Evolutionary conservation across 805 yeast genomes (phyloP).

Genomic region (Pichia sporocuriosa): DNA sequence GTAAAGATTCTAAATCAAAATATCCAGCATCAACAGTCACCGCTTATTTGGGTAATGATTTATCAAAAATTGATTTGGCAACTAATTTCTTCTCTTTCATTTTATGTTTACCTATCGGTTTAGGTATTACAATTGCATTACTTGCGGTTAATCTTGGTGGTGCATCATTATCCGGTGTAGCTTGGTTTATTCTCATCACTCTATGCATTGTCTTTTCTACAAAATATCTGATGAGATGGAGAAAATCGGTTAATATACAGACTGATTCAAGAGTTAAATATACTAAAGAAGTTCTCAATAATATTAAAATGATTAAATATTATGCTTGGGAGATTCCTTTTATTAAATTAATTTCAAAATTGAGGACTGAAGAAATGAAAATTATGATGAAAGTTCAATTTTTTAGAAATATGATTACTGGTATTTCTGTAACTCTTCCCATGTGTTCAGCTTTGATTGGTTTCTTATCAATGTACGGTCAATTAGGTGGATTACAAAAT

Average conservation of each 20-base stretch:
- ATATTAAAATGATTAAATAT: constrained; percentile 75
- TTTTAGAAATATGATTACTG: constrained; percentile 53
- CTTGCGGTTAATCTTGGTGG: constrained; percentile 66
- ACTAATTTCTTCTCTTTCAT: constrained; percentile 61
- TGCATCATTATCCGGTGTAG: constrained; percentile 65
- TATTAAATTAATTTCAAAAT: constrained; percentile 42
- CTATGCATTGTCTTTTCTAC: constrained; percentile 40
- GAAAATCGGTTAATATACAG: constrained; percentile 50
- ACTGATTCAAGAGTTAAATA: constrained; percentile 75
- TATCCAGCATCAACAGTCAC: constrained; percentile 69
- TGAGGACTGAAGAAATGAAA: constrained; percentile 56
- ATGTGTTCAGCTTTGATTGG: constrained; percentile 63
- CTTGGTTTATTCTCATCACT: constrained; percentile 46
- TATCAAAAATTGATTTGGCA: constrained; percentile 74
- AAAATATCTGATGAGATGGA: constrained; percentile 43
- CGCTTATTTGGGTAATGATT: constrained; percentile 73
- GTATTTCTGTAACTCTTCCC: constrained; percentile 63
- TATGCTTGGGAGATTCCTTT: constrained; percentile 92
- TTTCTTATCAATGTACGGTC: constrained; percentile 36
- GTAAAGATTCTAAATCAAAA: constrained; percentile 48
- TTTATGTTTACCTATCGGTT: constrained; percentile 55
- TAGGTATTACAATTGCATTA: constrained; percentile 56
- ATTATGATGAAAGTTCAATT: constrained; percentile 58
- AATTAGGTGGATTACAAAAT: constrained; percentile 31
- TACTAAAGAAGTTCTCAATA: constrained; percentile 71